Percentiles rank a stretch among this genome's conserved stretches.
These are phyloP conservation scores for Leccinum variicolor DNA, from an alignment of 768 basidiomycete genomes.

Conservation along the genomic window DNA sequence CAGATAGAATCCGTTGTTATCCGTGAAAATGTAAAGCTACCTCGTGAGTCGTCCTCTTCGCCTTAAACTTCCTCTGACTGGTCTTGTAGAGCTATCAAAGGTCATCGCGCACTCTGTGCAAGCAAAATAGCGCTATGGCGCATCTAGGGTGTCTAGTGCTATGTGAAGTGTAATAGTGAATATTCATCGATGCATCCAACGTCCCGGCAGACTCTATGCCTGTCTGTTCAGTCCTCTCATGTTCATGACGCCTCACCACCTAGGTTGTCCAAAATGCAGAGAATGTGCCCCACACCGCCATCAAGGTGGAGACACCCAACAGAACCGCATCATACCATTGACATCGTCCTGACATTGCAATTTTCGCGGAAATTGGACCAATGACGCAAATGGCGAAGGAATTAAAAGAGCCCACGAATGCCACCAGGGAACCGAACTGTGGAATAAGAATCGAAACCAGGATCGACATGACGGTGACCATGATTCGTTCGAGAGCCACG, in stretches of 20 bases:
- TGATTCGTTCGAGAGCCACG: conserved; percentile 52
- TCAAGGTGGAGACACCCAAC: conserved; percentile 48
- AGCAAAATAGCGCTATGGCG: conserved; percentile 34
- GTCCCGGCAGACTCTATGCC: neutral
- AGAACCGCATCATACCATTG: conserved; percentile 51
- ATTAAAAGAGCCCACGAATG: conserved; percentile 87
- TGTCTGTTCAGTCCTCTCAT: neutral
- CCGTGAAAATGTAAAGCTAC: conserved; percentile 77
- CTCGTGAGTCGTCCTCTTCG: conserved; percentile 51
- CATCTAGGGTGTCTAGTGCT: conserved; percentile 1
- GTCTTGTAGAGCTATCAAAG: conserved; percentile 63
- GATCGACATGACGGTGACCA: conserved; percentile 58
- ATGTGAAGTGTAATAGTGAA: neutral
- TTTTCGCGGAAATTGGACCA: conserved; percentile 71
- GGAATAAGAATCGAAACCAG: conserved; percentile 72
- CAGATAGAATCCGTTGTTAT: conserved; percentile 84
- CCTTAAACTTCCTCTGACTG: neutral
- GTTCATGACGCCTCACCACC: neutral
- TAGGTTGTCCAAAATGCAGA: conserved; percentile 52
- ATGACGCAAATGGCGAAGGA: conserved; percentile 75
- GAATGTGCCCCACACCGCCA: conserved; percentile 78
- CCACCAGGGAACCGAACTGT: conserved; percentile 81
- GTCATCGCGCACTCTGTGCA: conserved; percentile 70
- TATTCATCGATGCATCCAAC: neutral
- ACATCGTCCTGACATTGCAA: conserved; percentile 51